phyloP scores from a whole-genome alignment of 1,139 yeast genomes.

The Eremothecium gossypii region DNA sequence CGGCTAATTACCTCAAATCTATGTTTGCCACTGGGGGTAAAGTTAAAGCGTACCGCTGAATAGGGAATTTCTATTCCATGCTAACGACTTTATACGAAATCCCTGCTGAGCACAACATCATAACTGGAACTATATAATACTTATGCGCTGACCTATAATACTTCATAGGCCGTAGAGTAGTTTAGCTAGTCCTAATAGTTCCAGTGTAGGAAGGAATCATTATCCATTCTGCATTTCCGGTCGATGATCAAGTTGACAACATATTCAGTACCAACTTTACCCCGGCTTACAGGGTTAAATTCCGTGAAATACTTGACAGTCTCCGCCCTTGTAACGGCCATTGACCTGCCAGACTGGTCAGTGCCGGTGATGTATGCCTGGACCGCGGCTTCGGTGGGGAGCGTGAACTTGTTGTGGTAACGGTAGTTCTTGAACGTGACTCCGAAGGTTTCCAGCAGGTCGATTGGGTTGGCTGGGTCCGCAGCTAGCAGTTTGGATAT shows the following conservation, averaged over 20 bases:
- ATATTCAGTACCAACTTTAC: conserved; percentile 53
- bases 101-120: not conserved
- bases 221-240: conserved; percentile 20
- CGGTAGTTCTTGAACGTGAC: conserved; percentile 41
- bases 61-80: too few relatives aligned
- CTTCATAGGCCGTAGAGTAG: too few relatives aligned
- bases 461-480: conserved; percentile 21
- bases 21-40: too few relatives aligned
- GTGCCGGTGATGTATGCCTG: conserved; percentile 27
- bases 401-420: conserved; percentile 51
- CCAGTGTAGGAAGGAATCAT: conserved; percentile 12
- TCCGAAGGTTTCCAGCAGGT: conserved; percentile 17
- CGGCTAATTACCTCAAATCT: too few relatives aligned
- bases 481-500: conserved; percentile 21
- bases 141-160: too few relatives aligned
- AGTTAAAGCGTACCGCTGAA: too few relatives aligned
- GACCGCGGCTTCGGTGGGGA: conserved; percentile 60
- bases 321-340: conserved; percentile 59
- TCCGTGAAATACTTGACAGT: conserved; percentile 51
- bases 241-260: conserved; percentile 19
- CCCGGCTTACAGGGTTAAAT: conserved; percentile 31
- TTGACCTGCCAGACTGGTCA: conserved; percentile 55
- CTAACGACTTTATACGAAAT: not conserved
- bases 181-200: conserved; percentile 3
- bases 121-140: not conserved